These are phyloP conservation scores for Pleurotus tuoliensis DNA, from an alignment of 768 basidiomycete genomes.

Conservation along the genomic window DNA sequence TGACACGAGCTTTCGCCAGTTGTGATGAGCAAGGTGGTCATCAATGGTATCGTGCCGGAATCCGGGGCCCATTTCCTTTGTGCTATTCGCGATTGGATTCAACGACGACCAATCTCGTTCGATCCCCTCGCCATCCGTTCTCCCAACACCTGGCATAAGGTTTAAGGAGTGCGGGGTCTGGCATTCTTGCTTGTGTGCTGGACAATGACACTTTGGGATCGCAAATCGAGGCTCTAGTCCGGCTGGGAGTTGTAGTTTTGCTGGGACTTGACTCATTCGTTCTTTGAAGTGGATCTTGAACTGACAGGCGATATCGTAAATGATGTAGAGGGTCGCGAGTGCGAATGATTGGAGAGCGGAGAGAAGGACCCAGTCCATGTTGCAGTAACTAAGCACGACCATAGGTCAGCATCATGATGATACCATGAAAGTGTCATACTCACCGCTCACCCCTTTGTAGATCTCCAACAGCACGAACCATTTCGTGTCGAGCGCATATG, in stretches of 20 bases:
- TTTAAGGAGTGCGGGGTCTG: too few relatives aligned
- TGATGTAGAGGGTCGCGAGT: not conserved
- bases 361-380: conserved; percentile 1
- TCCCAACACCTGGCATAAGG: too few relatives aligned
- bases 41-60: too few relatives aligned
- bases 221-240: not conserved
- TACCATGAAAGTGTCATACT: not conserved
- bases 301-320: not conserved
- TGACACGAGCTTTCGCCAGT: too few relatives aligned
- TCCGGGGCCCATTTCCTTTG: too few relatives aligned
- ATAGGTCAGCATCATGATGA: not conserved
- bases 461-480: not conserved
- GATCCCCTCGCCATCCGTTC: too few relatives aligned
- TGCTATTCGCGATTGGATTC: too few relatives aligned
- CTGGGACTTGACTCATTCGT: not conserved
- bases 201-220: conserved; percentile 10
- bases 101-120: too few relatives aligned
- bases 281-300: not conserved
- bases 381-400: not conserved
- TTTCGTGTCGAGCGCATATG: not conserved
- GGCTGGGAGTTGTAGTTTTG: not conserved
- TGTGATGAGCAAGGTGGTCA: too few relatives aligned
- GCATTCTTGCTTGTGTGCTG: not conserved
- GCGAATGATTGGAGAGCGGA: not conserved
- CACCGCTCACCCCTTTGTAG: not conserved